A percentile compares a stretch with the other conserved stretches of the same genome.
phyloP scores from a whole-genome alignment of 805 yeast species.

The Nakazawaea wickerhamii region DNA sequence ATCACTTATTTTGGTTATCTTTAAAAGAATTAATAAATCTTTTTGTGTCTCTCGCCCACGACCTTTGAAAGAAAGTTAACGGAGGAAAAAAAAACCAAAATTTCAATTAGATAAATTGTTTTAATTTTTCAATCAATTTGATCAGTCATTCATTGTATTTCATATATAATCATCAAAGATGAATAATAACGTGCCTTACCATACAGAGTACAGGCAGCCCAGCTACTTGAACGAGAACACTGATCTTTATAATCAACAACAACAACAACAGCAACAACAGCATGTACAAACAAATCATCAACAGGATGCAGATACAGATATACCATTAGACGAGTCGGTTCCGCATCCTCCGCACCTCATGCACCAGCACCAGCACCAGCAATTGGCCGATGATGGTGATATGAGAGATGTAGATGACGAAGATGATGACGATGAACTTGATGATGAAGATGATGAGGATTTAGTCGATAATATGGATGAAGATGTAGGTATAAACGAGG shows the following conservation, averaged over 20 bases:
- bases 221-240: slow-evolving; percentile 7
- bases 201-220: slow-evolving; percentile 3
- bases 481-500: slow-evolving; percentile 23
- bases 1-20: too few species aligned
- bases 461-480: slow-evolving; percentile 13
- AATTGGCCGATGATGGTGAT: slow-evolving; percentile 27
- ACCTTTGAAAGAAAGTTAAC: too few species aligned
- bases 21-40: too few species aligned
- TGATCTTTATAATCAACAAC: slow-evolving; percentile 16
- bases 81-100: too few species aligned
- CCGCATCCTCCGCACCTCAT: slow-evolving; percentile 5
- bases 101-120: background rate
- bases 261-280: slow-evolving; percentile 5
- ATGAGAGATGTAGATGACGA: slow-evolving; percentile 17
- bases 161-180: background rate
- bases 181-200: slow-evolving; percentile 3
- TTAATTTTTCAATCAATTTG: background rate
- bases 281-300: slow-evolving; percentile 12
- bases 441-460: slow-evolving; percentile 12
- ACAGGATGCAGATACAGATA: background rate
- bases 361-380: slow-evolving; percentile 17
- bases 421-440: slow-evolving; percentile 19
- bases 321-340: slow-evolving; percentile 5
- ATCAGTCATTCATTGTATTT: background rate
- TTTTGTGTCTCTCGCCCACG: background rate